Conservation (phyloP, 441 rosid species). For the Brassica hybrid region DNA sequence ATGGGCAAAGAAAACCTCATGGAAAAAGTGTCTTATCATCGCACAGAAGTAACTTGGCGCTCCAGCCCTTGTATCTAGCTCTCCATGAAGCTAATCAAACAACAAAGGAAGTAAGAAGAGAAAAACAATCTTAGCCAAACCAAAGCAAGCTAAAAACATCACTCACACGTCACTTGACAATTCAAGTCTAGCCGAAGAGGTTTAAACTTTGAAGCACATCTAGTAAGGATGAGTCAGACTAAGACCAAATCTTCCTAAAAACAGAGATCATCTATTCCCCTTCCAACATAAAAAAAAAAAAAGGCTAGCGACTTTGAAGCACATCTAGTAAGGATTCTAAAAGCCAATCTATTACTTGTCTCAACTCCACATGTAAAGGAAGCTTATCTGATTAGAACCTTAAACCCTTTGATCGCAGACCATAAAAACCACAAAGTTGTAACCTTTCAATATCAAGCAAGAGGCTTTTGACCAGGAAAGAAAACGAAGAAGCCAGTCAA, state of each 20-base stretch:
- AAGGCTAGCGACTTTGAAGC: neutral
- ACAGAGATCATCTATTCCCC: neutral
- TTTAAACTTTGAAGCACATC: no score
- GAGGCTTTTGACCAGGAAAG: neutral
- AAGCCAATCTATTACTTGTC: neutral
- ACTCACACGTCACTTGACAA: no score
- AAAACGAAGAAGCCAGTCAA: neutral
- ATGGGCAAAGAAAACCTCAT: conserved; percentile 53
- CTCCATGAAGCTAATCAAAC: conserved; percentile 73
- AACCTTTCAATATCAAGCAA: neutral
- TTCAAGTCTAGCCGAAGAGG: neutral
- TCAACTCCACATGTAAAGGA: conserved; percentile 1
- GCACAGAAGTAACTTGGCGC: conserved; percentile 64
- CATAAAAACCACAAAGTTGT: neutral
- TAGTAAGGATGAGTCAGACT: neutral
- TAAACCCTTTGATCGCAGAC: neutral
- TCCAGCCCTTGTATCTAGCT: conserved; percentile 80
- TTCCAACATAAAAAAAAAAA: neutral
- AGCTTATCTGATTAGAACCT: neutral
- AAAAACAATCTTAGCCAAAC: conserved; percentile 8
- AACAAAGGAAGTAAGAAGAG: conserved; percentile 17
- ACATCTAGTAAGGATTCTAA: neutral
- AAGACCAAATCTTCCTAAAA: conserved; percentile 13
- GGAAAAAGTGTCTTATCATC: conserved; percentile 66
- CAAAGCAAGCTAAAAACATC: neutral